These are phyloP conservation scores for Daldinia decipiens DNA, from an alignment of 495 filamentous ascomycete genomes.

Conservation along the genomic window DNA sequence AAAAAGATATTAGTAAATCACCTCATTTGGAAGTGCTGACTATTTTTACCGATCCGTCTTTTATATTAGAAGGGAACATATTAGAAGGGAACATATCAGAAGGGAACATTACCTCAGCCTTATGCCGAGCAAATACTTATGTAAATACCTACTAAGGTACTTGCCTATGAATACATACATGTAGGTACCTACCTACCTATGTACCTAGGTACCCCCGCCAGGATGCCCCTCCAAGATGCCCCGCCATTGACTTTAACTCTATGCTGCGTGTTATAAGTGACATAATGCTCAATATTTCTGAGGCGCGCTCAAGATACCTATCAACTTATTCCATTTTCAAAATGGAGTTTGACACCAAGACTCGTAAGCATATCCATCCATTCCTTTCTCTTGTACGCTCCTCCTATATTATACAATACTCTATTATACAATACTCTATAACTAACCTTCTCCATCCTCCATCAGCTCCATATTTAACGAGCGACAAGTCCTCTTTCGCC, in stretches of 20 bases:
- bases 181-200: no score
- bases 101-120: no score
- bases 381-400: background rate
- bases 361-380: slow-evolving; percentile 56
- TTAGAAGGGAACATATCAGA: no score
- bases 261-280: background rate
- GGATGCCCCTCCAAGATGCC: background rate
- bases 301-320: background rate
- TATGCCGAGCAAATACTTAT: no score
- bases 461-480: slow-evolving; percentile 78
- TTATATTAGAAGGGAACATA: no score
- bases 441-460: slow-evolving; percentile 9
- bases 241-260: background rate
- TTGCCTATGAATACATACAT: no score
- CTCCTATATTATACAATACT: background rate
- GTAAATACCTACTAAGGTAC: no score
- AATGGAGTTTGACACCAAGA: slow-evolving; percentile 72
- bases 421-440: background rate
- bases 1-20: no score
- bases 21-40: no score
- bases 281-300: background rate
- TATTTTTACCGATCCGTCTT: no score
- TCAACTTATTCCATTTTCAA: background rate
- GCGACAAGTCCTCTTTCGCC: slow-evolving; percentile 87
- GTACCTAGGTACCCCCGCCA: no score